Conservation (phyloP, 495 filamentous ascomycete species). For the Neurospora sp. region DNA sequence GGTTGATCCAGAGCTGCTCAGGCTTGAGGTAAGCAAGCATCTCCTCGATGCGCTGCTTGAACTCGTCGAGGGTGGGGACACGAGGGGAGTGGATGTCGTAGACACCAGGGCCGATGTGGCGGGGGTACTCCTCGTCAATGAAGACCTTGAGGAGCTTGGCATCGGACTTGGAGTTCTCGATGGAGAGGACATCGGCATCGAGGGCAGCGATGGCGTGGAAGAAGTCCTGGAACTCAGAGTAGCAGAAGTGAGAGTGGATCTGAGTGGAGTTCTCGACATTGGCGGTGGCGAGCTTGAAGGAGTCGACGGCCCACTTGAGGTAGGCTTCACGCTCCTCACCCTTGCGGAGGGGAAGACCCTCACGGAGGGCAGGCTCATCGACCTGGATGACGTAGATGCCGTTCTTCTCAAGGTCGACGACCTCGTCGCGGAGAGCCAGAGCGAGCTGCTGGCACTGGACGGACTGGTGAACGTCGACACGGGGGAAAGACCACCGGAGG, state of each 20-base stretch:
- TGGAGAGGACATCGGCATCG: constrained; percentile 94
- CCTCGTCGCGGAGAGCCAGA: constrained; percentile 95
- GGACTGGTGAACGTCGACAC: constrained; percentile 97
- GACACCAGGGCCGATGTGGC: constrained; percentile 97
- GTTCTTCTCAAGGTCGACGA: constrained; percentile 91
- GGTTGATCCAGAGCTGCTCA: constrained; percentile 97
- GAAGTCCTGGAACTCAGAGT: constrained; percentile 99
- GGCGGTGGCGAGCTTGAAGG: constrained; percentile 88
- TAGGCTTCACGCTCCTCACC: constrained; percentile 90
- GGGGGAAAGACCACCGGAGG: constrained; percentile 98
- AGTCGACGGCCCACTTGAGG: constrained; percentile 90
- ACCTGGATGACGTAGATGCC: constrained; percentile 98
- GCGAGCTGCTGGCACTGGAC: constrained; percentile 98
- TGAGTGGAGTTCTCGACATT: constrained; percentile 90
- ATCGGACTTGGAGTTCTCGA: constrained; percentile 99
- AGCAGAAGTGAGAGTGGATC: constrained; percentile 99
- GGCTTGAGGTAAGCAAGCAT: constrained; percentile 92
- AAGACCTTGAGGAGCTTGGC: constrained; percentile 98
- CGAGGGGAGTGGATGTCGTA: constrained; percentile 99
- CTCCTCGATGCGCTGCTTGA: constrained; percentile 92
- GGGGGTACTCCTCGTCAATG: constrained; percentile 88
- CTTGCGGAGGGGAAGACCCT: constrained; percentile 91
- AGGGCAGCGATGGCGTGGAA: constrained; percentile 98
- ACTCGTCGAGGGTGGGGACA: constrained; percentile 89
- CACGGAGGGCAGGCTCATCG: constrained; percentile 97